A percentile compares a stretch with the other conserved stretches of the same genome.
phyloP scores from a whole-genome alignment of 1,284 basidiomycete genomes.

The Agaricales sp. region DNA sequence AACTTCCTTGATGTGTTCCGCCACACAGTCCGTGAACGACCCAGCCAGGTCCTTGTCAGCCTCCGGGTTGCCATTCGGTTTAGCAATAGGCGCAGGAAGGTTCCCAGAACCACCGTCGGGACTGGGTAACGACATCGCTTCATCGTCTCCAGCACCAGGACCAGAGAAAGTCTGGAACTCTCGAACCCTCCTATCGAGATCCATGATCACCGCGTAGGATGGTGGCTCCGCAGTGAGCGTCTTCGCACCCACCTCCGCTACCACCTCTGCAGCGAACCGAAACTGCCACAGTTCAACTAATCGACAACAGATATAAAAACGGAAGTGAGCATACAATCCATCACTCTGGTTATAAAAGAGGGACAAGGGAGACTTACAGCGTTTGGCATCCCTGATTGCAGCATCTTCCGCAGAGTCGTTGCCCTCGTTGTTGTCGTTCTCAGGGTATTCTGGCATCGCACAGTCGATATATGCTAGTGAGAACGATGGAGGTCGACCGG shows the following conservation, averaged over 20 bases:
- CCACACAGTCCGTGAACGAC: constrained; percentile 39
- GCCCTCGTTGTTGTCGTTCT: background rate
- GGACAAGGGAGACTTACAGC: background rate
- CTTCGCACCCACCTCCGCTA: constrained; percentile 52
- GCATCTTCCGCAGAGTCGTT: constrained; percentile 15
- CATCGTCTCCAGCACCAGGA: constrained; percentile 26
- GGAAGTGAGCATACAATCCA: constrained; percentile 5
- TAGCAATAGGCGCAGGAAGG: constrained; percentile 7
- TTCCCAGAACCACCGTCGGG: constrained; percentile 6
- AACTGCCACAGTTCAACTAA: constrained; percentile 50
- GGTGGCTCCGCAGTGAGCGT: constrained; percentile 56
- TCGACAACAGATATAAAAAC: constrained; percentile 4
- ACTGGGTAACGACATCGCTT: constrained; percentile 12
- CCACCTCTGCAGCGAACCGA: constrained; percentile 54
- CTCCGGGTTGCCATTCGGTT: constrained; percentile 9
- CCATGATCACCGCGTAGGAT: constrained; percentile 57
- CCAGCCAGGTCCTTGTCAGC: constrained; percentile 22
- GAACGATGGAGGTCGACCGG: constrained; percentile 54
- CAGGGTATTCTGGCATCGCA: constrained; percentile 32
- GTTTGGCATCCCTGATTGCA: constrained; percentile 10
- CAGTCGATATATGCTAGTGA: constrained; percentile 50
- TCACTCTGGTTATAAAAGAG: no score
- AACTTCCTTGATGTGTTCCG: constrained; percentile 44
- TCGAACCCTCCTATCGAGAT: constrained; percentile 59
- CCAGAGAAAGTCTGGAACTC: constrained; percentile 57